phyloP scores from a whole-genome alignment of 352 stramenopile genomes.

The Nothophytophthora sp. region DNA sequence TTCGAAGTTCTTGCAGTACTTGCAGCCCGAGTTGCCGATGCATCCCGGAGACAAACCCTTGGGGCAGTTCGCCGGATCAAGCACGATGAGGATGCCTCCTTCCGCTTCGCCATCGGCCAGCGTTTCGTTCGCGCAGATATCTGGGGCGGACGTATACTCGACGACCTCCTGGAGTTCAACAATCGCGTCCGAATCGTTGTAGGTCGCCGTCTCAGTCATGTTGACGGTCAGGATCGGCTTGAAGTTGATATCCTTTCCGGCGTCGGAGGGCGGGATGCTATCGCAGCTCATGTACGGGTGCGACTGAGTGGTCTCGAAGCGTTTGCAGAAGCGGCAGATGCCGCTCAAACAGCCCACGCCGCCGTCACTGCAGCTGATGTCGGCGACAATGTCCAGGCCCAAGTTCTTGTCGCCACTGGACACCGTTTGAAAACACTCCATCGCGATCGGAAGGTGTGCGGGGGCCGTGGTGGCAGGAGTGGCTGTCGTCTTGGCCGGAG shows the following conservation, averaged over 20 bases:
- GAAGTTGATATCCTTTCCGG: slow-evolving; percentile 27
- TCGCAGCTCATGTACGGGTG: slow-evolving; percentile 18
- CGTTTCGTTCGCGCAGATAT: slow-evolving; percentile 11
- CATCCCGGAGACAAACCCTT: slow-evolving; percentile 24
- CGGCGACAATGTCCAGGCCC: slow-evolving; percentile 27
- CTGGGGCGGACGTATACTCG: not conserved
- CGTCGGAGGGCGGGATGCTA: slow-evolving; percentile 14
- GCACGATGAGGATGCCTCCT: slow-evolving; percentile 27
- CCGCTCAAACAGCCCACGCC: slow-evolving; percentile 29
- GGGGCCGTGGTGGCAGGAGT: too few relatives aligned
- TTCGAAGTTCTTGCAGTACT: slow-evolving; percentile 34
- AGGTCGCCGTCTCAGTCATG: slow-evolving; percentile 1
- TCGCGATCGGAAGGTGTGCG: slow-evolving; percentile 12
- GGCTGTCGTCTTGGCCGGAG: slow-evolving; percentile 3
- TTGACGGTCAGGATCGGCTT: slow-evolving; percentile 13
- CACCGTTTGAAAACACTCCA: slow-evolving; percentile 21
- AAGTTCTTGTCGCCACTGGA: slow-evolving; percentile 21
- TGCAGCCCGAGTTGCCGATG: slow-evolving; percentile 22
- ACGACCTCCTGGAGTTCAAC: slow-evolving; percentile 10
- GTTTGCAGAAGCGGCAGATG: slow-evolving; percentile 31
- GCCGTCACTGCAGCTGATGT: slow-evolving; percentile 31
- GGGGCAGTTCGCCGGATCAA: slow-evolving; percentile 26
- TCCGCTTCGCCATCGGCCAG: slow-evolving; percentile 27
- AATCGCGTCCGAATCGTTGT: not conserved
- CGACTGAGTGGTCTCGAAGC: slow-evolving; percentile 26